Percentiles rank a stretch among this genome's conserved stretches.
Conservation (phyloP, 192 early-diverging fungal genomes). For the Backusella tuberculispora region DNA sequence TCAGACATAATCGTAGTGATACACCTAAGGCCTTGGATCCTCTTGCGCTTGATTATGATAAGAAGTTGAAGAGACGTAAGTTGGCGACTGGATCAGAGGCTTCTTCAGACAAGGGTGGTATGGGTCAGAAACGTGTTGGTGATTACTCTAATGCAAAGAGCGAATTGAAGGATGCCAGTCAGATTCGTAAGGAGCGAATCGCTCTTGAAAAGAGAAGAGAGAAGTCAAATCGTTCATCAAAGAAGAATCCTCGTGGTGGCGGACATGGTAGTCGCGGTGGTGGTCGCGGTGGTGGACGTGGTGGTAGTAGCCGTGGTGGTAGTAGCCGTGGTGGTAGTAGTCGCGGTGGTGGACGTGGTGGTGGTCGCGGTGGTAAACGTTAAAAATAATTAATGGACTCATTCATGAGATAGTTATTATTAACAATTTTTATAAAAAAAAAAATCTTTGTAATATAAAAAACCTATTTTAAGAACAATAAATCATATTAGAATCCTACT, state of each 20-base stretch:
- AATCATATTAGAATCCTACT: neutral
- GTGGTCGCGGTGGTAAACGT: conserved; percentile 7
- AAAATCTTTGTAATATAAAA: neutral
- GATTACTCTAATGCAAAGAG: conserved; percentile 50
- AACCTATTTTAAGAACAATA: neutral
- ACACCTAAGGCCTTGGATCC: conserved; percentile 76
- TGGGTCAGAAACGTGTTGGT: conserved; percentile 46
- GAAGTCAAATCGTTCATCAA: conserved; percentile 68
- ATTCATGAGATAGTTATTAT: neutral
- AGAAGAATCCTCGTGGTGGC: conserved; percentile 19
- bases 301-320: conserved; percentile 44
- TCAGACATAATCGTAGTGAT: conserved; percentile 77
- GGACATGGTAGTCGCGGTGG: neutral
- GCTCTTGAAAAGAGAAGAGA: conserved; percentile 73
- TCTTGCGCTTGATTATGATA: conserved; percentile 62
- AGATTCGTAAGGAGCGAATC: conserved; percentile 81
- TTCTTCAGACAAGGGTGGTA: conserved; percentile 37
- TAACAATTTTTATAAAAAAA: neutral
- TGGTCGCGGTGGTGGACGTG: conserved; percentile 34
- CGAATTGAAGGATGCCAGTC: conserved; percentile 80
- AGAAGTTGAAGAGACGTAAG: conserved; percentile 63
- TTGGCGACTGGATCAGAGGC: conserved; percentile 51
- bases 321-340: conserved; percentile 27
- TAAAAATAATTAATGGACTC: neutral
- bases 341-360: conserved; percentile 23